Conservation (phyloP, 1,284 basidiomycete genomes). For the Coriolopsis trogii region DNA sequence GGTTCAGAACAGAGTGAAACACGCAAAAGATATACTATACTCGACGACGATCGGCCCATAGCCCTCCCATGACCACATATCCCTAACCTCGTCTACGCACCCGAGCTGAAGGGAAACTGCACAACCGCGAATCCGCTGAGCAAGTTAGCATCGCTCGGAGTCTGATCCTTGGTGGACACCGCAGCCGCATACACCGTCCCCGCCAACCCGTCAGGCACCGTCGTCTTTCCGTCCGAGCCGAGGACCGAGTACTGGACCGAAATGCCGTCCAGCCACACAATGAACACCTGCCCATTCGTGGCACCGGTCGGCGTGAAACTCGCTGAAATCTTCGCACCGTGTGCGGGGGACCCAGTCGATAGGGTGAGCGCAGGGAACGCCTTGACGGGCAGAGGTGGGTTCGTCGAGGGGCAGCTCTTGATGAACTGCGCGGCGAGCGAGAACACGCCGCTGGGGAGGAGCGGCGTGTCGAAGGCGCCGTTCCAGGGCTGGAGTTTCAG, state of each 20-base stretch:
- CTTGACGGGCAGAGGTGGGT: conserved; percentile 40
- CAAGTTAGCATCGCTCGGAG: conserved; percentile 26
- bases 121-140: conserved; percentile 35
- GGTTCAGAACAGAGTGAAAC: too few relatives aligned
- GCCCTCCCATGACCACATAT: too few relatives aligned
- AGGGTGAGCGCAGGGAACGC: conserved; percentile 42
- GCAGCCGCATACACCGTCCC: conserved; percentile 36
- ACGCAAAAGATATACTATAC: too few relatives aligned
- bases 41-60: too few relatives aligned
- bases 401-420: conserved; percentile 47
- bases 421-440: conserved; percentile 46
- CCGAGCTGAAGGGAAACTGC: conserved; percentile 30
- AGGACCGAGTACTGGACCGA: conserved; percentile 37
- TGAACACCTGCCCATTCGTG: conserved; percentile 24
- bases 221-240: conserved; percentile 32
- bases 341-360: conserved; percentile 21
- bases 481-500: conserved; percentile 53
- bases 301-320: neutral
- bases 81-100: neutral
- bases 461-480: conserved; percentile 54
- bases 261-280: conserved; percentile 42
- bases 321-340: conserved; percentile 22
- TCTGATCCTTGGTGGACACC: conserved; percentile 24
- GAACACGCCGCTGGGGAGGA: conserved; percentile 49
- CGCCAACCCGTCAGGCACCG: conserved; percentile 31